Evolutionary conservation across 805 yeast genomes (phyloP), one percentile per base, ranked within the genome.

Genomic region (Candida tallmaniae): DNA sequence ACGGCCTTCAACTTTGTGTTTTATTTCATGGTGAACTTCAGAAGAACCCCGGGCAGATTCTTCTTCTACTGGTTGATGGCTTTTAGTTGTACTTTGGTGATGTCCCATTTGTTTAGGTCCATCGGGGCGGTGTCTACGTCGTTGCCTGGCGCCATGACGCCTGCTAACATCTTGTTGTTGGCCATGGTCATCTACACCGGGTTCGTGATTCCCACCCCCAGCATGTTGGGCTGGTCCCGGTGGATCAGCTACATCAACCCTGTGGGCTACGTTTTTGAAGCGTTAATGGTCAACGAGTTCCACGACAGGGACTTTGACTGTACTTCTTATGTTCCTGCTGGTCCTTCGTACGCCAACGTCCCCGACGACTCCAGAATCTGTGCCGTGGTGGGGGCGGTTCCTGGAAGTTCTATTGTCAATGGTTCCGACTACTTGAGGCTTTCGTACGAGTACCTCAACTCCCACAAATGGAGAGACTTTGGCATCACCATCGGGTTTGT

Each of bases 401-500:
- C 78, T 2, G 93, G 94, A 29, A 48, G 53, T 13, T 38, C 50
- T 13, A 45, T 44, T 33, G 83, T 85, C 31, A 47, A 56, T 17
- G 95, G 95, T 46, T 75, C 78, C 43, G 57, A 55, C 23, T 85
- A 80, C 49, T 44, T 85, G 35, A 41, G 42, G 6, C 47, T 46
- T 3, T 54, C 78, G 4, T 84, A 58, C 55, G 51, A 57, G 23
- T 86, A 80, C 63, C 52, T 52, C 16, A 76, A 69, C 48, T 44
- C 58, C 12, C 85, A 86, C 54, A 68, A 73, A 31, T 86, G 95
- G 95, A 76, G 95, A 63, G 83, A 85, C 55, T 69, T 80, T 38
- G 95, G 87, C 51, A 74, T 80, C 40, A 41, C 72, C 38, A 51
- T 77, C 50, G 84, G 72, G 4, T 79, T 66, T 47, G 55, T 68